Base-by-base conservation (phyloP, 176 grass and related monocot species). In the Triticum aestivum region DNA sequence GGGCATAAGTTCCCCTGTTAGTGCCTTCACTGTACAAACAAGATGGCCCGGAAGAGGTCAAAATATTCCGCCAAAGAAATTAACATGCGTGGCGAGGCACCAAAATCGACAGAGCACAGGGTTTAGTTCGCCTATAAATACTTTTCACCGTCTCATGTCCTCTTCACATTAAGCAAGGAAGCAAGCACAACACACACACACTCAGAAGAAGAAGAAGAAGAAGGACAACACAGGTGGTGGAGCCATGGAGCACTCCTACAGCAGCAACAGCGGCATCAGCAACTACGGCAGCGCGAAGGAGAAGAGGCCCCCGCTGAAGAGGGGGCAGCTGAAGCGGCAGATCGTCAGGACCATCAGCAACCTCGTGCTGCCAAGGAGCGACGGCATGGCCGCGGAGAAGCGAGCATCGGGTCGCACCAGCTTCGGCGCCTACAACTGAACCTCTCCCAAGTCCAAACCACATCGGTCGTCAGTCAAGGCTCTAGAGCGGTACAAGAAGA, bases 301-400 rank as follows among this genome's bases (percentile, higher is more conserved):
- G 65, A 84, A 84, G 81, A 84, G 81, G 30, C 39, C 81, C 0
- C 39, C 81, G 5, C 87, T 79, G 54, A 88, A 52, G 79, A 82
- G 70, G 23, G 79, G 79, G 0, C 86, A 88, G 73, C 80, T 88
- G 6, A 84, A 88, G 81, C 52, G 3, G 26, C 87, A 38, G 75
- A 73, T 79, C 1, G 74, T 27, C 12, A 84, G 51, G 75, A 88
- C 87, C n/a, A 17, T 84, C 13, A 78, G 81, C 81, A 79, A 72
- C 37, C 74, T 79, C 29, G 4, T 75, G 66, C 30, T 23, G 24
- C 61, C 58, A 17, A 56, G 72, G 72, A 75, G 8, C 72, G 42
- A 49, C 12, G 42, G 41, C 71, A 17, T 9, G 1, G 41, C 4
- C 39, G 39, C 71, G 4, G 42, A 29, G 23, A 75, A 30, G 23